Percentiles rank a stretch among this genome's conserved stretches.
phyloP scores from a whole-genome alignment of 805 yeast species.

The Sugiyamaella lignohabitans region DNA sequence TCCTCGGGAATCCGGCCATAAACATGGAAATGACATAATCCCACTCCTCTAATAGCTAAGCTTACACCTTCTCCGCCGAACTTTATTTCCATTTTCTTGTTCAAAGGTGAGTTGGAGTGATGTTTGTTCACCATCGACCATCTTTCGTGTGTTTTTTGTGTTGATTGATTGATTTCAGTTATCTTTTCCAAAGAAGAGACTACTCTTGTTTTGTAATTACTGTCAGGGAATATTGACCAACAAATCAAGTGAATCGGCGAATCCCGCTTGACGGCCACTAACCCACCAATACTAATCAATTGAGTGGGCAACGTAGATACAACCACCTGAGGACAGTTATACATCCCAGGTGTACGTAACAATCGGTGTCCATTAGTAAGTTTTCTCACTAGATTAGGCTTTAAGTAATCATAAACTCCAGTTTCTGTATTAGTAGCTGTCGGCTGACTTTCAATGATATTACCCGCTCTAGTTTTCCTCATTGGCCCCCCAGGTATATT shows the following conservation, averaged over 20 bases:
- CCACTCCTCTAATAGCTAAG: conserved; percentile 30
- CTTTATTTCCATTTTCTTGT: conserved; percentile 4
- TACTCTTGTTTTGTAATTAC: conserved; percentile 19
- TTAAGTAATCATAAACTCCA: conserved; percentile 17
- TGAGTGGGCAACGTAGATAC: conserved; percentile 27
- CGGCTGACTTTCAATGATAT: not conserved
- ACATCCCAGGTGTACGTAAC: conserved; percentile 21
- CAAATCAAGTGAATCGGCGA: conserved; percentile 20
- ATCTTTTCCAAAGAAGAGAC: conserved; percentile 22
- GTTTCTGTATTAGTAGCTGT: conserved; percentile 12
- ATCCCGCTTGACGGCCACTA: conserved; percentile 23
- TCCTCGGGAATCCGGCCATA: conserved; percentile 28
- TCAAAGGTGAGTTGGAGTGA: conserved; percentile 3
- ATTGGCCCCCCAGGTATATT: not conserved
- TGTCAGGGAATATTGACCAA: conserved; percentile 28
- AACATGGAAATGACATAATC: conserved; percentile 27
- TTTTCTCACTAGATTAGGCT: conserved; percentile 20
- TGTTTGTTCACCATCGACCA: conserved; percentile 22
- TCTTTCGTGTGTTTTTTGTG: conserved; percentile 14
- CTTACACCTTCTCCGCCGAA: conserved; percentile 20
- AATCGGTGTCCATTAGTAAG: conserved; percentile 21
- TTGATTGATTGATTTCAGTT: conserved; percentile 13
- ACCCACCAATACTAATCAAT: conserved; percentile 31
- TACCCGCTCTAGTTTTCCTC: too few relatives aligned
- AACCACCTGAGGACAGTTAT: conserved; percentile 20